These are phyloP conservation scores for Diutina scorzettiae DNA, from an alignment of 1,139 yeast species.

Conservation along the genomic window DNA sequence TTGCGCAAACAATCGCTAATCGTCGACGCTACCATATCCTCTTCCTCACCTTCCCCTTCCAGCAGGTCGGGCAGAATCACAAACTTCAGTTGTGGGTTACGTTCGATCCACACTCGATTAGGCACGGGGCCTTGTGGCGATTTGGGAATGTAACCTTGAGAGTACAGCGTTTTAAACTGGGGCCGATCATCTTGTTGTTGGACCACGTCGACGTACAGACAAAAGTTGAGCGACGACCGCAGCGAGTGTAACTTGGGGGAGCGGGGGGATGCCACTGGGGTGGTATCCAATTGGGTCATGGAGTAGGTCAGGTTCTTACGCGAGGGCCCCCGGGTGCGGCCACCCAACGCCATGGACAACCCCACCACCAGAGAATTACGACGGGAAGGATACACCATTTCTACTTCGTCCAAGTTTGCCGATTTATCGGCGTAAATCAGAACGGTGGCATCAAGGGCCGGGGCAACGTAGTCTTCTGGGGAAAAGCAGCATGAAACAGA, in stretches of 20 bases:
- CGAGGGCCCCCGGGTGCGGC: slow-evolving; percentile 25
- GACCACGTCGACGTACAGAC: slow-evolving; percentile 1
- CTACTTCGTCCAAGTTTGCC: slow-evolving; percentile 54
- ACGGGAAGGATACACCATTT: slow-evolving; percentile 52
- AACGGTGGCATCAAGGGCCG: slow-evolving; percentile 74
- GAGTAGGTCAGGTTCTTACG: slow-evolving; percentile 28
- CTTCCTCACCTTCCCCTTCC: slow-evolving; percentile 6
- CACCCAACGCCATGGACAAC: slow-evolving; percentile 48
- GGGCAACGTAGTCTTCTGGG: slow-evolving; percentile 60
- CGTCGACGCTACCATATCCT: slow-evolving; percentile 3
- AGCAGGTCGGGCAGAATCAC: slow-evolving; percentile 6
- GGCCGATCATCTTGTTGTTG: slow-evolving; percentile 2
- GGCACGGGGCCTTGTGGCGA: neutral
- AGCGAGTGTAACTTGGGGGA: slow-evolving; percentile 2
- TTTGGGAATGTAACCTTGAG: slow-evolving; percentile 4
- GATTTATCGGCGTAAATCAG: slow-evolving; percentile 44
- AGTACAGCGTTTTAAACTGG: slow-evolving; percentile 1
- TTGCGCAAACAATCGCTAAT: slow-evolving; percentile 2
- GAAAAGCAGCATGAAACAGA: slow-evolving; percentile 11
- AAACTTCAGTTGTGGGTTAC: neutral
- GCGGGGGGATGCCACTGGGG: neutral
- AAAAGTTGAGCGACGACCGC: slow-evolving; percentile 4
- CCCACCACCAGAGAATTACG: slow-evolving; percentile 52
- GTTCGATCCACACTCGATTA: neutral
- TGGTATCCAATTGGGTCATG: neutral